Base-by-base conservation (phyloP, 164 flowering plant species). In the Kalanchoe fedtschenkoi region DNA sequence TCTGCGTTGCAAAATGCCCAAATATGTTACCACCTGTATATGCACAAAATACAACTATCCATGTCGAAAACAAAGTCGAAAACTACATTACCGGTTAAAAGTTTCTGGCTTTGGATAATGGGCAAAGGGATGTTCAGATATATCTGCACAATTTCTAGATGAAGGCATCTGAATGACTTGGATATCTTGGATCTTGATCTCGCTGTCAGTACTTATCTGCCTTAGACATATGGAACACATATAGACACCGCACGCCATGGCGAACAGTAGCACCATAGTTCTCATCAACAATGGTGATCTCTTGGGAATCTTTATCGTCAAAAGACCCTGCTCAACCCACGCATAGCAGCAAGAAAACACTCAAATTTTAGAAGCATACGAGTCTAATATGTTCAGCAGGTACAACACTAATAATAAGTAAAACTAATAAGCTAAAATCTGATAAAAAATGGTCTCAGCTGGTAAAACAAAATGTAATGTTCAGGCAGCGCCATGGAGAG, bases 161-260 rank as follows among this genome's bases (percentile, higher is more conserved):
- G 77, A 77, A 43, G 81, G 74, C 62, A 67, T 72, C 44, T 68
- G 72, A 42, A 79, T 62, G 14, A 81, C 65, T 63, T 72, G 76
- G 51, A 80, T 35, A 34, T 60, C 67, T 10, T 71, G 13, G 26
- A 75, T 51, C 42, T 62, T 78, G 38, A 76, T 63, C 53, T 58
- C 74, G 19, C 68, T 70, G 37, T 59, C 77, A 55, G 34, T 65
- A 56, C 71, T 76, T 53, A 80, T 74, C 71, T 90, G 96, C 72
- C 74, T 90, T 62, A 93, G 66, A 71, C 96, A 88, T 41, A 85
- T 46, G 47, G 78, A 77, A 70, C 85, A 90, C 34, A 90, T 80
- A 70, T 76, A 88, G 62, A 85, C 68, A 19, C 88, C 85, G 62
- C 86, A 93, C 4, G 76, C 66, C 83, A 86, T 76, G 13, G 91